phyloP scores from a whole-genome alignment of 2,329 filamentous ascomycete species.

The Beauveria sp. region DNA sequence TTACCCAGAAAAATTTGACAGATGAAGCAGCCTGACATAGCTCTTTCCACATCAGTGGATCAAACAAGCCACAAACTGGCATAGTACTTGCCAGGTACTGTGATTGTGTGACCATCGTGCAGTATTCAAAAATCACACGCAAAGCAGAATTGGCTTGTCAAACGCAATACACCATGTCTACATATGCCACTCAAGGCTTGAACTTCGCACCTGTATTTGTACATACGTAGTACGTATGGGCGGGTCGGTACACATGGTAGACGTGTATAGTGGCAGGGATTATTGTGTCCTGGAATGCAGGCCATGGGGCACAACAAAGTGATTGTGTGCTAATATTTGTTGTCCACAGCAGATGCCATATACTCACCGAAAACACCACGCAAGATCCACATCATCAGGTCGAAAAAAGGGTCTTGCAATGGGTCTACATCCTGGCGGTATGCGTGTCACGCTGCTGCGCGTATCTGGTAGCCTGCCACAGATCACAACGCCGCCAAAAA shows the following conservation, averaged over 20 bases:
- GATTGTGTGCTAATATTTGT: background rate
- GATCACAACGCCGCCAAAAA: background rate
- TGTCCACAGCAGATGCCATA: background rate
- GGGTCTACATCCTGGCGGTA: background rate
- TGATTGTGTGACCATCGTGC: background rate
- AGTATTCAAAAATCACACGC: background rate
- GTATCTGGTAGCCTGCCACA: background rate
- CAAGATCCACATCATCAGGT: background rate
- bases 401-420: background rate
- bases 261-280: background rate
- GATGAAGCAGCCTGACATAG: background rate
- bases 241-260: background rate
- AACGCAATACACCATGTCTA: background rate
- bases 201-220: background rate
- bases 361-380: constrained; percentile 3
- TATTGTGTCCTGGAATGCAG: background rate
- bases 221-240: background rate
- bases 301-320: background rate
- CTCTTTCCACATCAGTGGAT: background rate
- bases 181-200: background rate
- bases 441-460: background rate
- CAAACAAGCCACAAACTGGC: background rate
- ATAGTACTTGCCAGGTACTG: background rate
- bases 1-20: background rate
- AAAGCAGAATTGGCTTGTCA: background rate